Evolutionary conservation across 1,284 basidiomycete species (phyloP).

Genomic region (Trichosporon faecale): DNA sequence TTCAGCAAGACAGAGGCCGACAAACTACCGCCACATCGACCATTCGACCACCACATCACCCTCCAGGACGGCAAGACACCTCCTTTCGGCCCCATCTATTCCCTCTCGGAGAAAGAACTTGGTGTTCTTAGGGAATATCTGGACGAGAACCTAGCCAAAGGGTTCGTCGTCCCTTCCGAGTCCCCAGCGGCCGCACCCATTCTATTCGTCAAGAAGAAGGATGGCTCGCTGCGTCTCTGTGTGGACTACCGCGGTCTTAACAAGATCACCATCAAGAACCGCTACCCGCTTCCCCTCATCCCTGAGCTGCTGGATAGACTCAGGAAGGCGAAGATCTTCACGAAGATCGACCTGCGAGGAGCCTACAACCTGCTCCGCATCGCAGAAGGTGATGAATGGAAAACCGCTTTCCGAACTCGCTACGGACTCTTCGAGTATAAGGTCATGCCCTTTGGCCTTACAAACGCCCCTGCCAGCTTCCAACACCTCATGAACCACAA

Average conservation of each 20-base stretch:
- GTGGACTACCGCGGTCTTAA: conserved; percentile 29
- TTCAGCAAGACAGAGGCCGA: conserved; percentile 9
- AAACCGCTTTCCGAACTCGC: conserved; percentile 50
- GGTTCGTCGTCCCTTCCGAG: conserved; percentile 19
- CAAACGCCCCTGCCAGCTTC: conserved; percentile 50
- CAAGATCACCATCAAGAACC: conserved; percentile 32
- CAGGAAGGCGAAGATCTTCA: conserved; percentile 34
- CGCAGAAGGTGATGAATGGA: conserved; percentile 40
- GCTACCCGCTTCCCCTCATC: conserved; percentile 31
- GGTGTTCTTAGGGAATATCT: conserved; percentile 44
- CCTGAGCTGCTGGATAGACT: conserved; percentile 40
- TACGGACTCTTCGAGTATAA: conserved; percentile 48
- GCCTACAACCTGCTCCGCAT: conserved; percentile 45
- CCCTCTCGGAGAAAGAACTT: conserved; percentile 50
- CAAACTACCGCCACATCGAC: neutral
- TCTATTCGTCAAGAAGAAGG: conserved; percentile 4
- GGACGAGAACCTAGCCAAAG: conserved; percentile 21
- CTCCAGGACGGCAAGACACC: conserved; percentile 47
- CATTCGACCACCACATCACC: conserved; percentile 30
- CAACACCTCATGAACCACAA: conserved; percentile 46
- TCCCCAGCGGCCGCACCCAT: conserved; percentile 11
- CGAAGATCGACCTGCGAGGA: conserved; percentile 41
- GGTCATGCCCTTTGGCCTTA: conserved; percentile 53
- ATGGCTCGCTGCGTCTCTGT: conserved; percentile 18
- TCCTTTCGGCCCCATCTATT: conserved; percentile 50